These are phyloP conservation scores for Alternaria postmessia DNA, from an alignment of 2,329 filamentous ascomycete species.

Conservation along the genomic window DNA sequence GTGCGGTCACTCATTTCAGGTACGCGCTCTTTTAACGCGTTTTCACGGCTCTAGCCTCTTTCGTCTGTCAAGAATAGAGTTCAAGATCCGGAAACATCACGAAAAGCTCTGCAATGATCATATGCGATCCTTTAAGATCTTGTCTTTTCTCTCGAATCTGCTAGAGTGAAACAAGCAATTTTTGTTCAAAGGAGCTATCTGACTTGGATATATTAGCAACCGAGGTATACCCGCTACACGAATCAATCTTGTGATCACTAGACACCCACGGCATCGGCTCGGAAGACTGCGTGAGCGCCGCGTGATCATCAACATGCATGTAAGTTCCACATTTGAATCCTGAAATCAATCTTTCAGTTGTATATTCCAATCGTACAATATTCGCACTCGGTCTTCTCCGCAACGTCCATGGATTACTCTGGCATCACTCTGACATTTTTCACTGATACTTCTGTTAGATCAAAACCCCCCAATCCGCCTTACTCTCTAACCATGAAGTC, in stretches of 20 bases:
- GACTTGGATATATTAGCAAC: not conserved
- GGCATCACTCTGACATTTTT: not conserved
- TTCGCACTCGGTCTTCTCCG: not conserved
- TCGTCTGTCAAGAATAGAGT: not conserved
- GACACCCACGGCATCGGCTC: not conserved
- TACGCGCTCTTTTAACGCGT: not conserved
- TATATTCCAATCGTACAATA: not conserved
- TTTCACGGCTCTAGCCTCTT: not conserved
- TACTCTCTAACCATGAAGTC: constrained; percentile 78
- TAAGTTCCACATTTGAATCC: not conserved
- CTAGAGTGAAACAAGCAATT: not conserved
- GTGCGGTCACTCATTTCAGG: not conserved
- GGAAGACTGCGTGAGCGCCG: not conserved
- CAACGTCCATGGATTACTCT: too few relatives aligned
- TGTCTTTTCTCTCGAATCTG: not conserved
- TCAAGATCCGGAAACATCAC: not conserved
- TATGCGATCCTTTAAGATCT: not conserved
- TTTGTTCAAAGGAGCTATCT: not conserved
- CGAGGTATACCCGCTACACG: not conserved
- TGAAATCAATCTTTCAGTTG: not conserved
- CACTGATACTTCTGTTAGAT: constrained; percentile 58
- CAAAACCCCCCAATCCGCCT: constrained; percentile 73
- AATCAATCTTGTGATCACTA: not conserved
- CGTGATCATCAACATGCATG: not conserved
- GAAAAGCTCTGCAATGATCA: not conserved